Evolutionary conservation across 2,329 filamentous ascomycete genomes (phyloP), one percentile per base, ranked within the genome.

Genomic region (Xylaria multiplex): DNA sequence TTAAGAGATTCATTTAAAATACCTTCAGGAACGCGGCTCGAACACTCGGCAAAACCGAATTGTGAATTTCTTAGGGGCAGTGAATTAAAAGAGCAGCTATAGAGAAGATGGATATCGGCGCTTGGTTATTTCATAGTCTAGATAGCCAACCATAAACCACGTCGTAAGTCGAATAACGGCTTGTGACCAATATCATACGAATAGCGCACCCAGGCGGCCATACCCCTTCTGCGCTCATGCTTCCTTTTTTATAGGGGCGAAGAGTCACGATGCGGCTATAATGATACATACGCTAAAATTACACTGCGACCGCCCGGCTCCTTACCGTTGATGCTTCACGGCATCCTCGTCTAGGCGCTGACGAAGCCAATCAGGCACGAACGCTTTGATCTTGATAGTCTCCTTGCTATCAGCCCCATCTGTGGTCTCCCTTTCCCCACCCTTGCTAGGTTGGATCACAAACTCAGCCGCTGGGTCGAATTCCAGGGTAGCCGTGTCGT

Each of bases 341-440:
- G 45, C 45, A 27, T 66, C 66, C 53, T 69, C 68, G 6, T 78
- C 76, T 52, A 87, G 70, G 14, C 79, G 79, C 22, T 72, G 71
- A 60, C 83, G 80, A 75, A 89, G 62, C 95, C 95, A 98, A 46
- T 88, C 83, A 0, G 94, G 93, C 72, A 97, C 89, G 78, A 97
- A 91, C 0, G 95, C 93, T 81, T 91, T 93, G 42, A 93, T 69
- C 86, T 83, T 87, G 60, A 85, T 76, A 35, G 71, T 74, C 71
- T 74, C 62, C 14, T 74, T 75, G 1, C 72, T 77, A 52, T 77
- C 77, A 7, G 19, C 27, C 14, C 74, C 81, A 50, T 22, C 59
- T 6, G 14, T n/a, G 16, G 22, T 14, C 5, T 42, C 19, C 14
- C 22, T 66, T 16, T 82, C 82, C 30, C 82, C 81, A 45, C 78